phyloP scores from a whole-genome alignment of 2,329 filamentous ascomycete species.

The Arachnomyces sp. region DNA sequence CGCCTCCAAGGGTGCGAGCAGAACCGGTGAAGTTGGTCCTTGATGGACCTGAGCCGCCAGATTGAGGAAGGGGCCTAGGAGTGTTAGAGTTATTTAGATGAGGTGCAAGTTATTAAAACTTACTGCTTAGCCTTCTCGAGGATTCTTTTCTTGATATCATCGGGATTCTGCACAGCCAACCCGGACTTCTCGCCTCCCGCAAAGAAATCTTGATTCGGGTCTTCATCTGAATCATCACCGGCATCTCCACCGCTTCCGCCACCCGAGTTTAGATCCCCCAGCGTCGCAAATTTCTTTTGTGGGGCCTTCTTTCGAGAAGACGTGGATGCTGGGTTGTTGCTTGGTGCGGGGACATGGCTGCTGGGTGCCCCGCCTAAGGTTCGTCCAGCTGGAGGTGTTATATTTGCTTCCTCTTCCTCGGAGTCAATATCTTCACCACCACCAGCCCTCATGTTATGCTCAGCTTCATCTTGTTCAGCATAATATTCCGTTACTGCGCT shows the following conservation, averaged over 20 bases:
- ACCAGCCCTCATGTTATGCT: conserved; percentile 24
- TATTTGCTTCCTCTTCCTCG: conserved; percentile 12
- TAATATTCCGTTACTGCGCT: conserved; percentile 58
- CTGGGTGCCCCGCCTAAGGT: conserved; percentile 27
- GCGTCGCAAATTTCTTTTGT: conserved; percentile 42
- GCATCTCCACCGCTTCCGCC: conserved; percentile 31
- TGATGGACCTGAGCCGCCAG: conserved; percentile 38
- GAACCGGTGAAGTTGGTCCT: conserved; percentile 50
- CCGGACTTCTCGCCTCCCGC: conserved; percentile 61
- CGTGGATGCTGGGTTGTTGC: conserved; percentile 23
- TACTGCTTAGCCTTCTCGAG: conserved; percentile 37
- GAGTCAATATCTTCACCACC: conserved; percentile 19
- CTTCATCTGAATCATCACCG: conserved; percentile 44
- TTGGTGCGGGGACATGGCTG: conserved; percentile 23
- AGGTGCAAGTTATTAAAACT: conserved; percentile 5
- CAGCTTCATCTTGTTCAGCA: conserved; percentile 36
- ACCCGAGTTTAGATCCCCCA: conserved; percentile 36
- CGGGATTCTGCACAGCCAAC: conserved; percentile 59
- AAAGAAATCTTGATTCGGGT: conserved; percentile 51
- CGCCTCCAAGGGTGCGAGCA: conserved; percentile 59
- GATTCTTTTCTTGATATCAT: conserved; percentile 46
- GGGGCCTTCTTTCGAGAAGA: conserved; percentile 24
- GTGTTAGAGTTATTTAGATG: conserved; percentile 1
- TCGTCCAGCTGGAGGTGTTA: conserved; percentile 16
- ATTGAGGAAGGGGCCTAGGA: conserved; percentile 18